phyloP scores from a whole-genome alignment of 306 rosid genomes.

The Lathyrus aphaca region DNA sequence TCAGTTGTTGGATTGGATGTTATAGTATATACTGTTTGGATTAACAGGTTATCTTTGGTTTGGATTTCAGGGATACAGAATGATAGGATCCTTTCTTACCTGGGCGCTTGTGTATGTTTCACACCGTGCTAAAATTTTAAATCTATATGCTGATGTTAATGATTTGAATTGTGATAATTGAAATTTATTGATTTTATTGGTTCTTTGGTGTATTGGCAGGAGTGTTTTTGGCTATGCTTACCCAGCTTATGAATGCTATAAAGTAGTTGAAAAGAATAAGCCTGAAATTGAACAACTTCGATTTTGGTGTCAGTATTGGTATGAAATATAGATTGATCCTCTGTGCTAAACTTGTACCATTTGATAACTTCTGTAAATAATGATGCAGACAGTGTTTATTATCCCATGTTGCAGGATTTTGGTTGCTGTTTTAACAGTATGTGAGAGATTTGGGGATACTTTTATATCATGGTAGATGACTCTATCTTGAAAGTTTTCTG shows the following conservation, averaged over 20 bases:
- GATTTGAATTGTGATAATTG: constrained; percentile 16
- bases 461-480: constrained; percentile 82
- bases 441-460: constrained; percentile 86
- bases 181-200: constrained; percentile 1
- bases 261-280: constrained; percentile 84
- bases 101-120: constrained; percentile 87
- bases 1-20: constrained; percentile 26
- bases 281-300: constrained; percentile 91
- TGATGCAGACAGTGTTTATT: constrained; percentile 6
- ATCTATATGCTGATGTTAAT: constrained; percentile 10
- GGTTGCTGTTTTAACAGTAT: constrained; percentile 89
- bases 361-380: constrained; percentile 14
- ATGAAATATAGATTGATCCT: constrained; percentile 26
- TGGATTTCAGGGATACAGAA: constrained; percentile 59
- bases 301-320: constrained; percentile 99
- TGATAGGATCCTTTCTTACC: constrained; percentile 92
- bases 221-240: constrained; percentile 96
- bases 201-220: constrained; percentile 53
- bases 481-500: constrained; percentile 37
- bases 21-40: constrained; percentile 28
- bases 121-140: background rate
- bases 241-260: constrained; percentile 98
- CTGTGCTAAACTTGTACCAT: background rate
- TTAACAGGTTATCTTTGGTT: constrained; percentile 39
- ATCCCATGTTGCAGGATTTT: constrained; percentile 71